Percentiles rank a stretch among this genome's conserved stretches.
Evolutionary conservation across 306 rosid genomes (phyloP).

Genomic region (Medicago arabica): DNA sequence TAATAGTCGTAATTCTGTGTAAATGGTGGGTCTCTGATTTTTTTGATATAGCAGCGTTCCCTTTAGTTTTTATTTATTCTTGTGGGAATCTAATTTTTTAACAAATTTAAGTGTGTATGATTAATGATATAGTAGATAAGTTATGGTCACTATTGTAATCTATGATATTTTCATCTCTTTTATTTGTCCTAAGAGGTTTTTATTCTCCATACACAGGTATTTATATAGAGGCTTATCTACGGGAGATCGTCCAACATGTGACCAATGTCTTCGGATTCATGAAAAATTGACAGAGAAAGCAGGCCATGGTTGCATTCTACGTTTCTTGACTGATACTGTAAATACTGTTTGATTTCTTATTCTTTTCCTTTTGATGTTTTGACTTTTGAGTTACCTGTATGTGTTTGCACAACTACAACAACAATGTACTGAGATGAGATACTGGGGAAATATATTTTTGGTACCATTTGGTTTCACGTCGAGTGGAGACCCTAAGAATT

Average conservation of each 20-base stretch:
- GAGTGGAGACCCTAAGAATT: neutral
- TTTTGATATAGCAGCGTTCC: neutral
- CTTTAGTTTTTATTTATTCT: neutral
- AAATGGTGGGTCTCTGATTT: constrained; percentile 3
- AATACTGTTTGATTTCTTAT: constrained; percentile 71
- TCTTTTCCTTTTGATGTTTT: neutral
- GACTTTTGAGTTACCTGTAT: constrained; percentile 23
- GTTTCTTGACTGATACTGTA: constrained; percentile 80
- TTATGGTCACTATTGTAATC: constrained; percentile 25
- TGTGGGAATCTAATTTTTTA: neutral
- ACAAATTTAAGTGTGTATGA: constrained; percentile 8
- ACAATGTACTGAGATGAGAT: constrained; percentile 33
- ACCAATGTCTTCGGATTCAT: constrained; percentile 88
- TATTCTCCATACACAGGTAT: constrained; percentile 62
- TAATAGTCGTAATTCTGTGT: neutral
- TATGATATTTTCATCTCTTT: constrained; percentile 9
- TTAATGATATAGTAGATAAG: neutral
- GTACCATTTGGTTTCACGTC: constrained; percentile 1
- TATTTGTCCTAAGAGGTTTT: constrained; percentile 22
- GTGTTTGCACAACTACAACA: constrained; percentile 31
- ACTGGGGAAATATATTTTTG: constrained; percentile 12
- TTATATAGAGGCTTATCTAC: constrained; percentile 94
- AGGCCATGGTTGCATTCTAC: constrained; percentile 94
- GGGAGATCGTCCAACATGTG: constrained; percentile 96
- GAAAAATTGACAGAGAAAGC: constrained; percentile 92